These are phyloP conservation scores for Neofusicoccum cordaticola DNA, from an alignment of 2,329 filamentous ascomycete species.

Conservation along the genomic window DNA sequence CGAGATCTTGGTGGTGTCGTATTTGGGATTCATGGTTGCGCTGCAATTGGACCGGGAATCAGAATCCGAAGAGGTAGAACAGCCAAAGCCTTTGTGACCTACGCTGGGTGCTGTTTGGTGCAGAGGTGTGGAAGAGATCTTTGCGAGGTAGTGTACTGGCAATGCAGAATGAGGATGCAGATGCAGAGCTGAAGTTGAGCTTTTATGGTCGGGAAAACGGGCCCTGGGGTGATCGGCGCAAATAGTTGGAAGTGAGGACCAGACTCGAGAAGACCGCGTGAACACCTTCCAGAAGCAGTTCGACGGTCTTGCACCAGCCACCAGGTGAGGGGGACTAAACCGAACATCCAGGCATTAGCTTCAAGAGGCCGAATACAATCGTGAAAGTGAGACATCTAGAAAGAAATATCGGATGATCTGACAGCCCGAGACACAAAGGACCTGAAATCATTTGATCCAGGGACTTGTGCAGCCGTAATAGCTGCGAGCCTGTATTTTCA, in stretches of 20 bases:
- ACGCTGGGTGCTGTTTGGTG: too few species aligned
- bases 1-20: not conserved
- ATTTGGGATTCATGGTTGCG: not conserved
- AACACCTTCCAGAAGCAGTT: not conserved
- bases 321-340: too few species aligned
- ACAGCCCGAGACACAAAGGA: too few species aligned
- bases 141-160: not conserved
- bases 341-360: too few species aligned
- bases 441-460: too few species aligned
- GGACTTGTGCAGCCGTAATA: too few species aligned
- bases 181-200: not conserved
- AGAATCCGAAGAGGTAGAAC: not conserved
- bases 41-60: not conserved
- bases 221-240: not conserved
- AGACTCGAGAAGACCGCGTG: not conserved
- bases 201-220: not conserved
- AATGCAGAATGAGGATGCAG: not conserved
- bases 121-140: not conserved
- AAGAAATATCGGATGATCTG: too few species aligned
- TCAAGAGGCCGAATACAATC: too few species aligned
- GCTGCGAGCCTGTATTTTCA: too few species aligned
- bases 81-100: not conserved
- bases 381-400: too few species aligned
- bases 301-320: too few species aligned
- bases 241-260: not conserved